phyloP scores from a whole-genome alignment of 106 monocot species.

The Dioscorea zingiberensis region DNA sequence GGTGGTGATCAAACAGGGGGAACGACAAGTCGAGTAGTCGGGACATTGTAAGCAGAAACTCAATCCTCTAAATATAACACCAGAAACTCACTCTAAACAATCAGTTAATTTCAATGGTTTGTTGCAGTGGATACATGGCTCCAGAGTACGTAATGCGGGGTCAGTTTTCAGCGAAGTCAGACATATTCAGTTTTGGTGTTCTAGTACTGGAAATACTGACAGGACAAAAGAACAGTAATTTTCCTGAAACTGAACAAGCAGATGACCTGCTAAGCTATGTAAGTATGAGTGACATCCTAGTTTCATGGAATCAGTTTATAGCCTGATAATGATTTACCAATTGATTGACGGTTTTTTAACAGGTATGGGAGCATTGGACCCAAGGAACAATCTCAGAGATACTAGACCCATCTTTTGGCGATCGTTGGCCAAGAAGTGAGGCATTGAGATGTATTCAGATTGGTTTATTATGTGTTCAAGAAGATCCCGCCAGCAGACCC shows the following conservation, averaged over 20 bases:
- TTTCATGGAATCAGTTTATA: background rate
- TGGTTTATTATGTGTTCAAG: slow-evolving; percentile 1
- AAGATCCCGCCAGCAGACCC: background rate
- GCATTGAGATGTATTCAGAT: slow-evolving; percentile 8
- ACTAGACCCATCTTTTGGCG: background rate
- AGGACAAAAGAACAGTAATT: slow-evolving; percentile 7
- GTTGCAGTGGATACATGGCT: slow-evolving; percentile 17
- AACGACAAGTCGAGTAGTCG: slow-evolving; percentile 1
- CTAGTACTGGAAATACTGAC: slow-evolving; percentile 12
- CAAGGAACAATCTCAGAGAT: background rate
- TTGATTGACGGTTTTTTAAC: background rate
- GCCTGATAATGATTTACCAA: background rate
- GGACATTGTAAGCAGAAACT: slow-evolving; percentile 7
- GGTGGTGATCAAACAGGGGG: background rate
- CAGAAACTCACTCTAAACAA: too few relatives aligned
- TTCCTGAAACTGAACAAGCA: background rate
- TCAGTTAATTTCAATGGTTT: too few relatives aligned
- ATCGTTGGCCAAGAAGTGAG: background rate
- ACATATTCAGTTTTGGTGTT: slow-evolving; percentile 11
- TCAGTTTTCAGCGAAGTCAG: slow-evolving; percentile 3
- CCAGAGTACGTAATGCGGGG: slow-evolving; percentile 14
- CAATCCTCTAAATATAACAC: too few relatives aligned
- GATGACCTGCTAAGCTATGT: slow-evolving; percentile 8
- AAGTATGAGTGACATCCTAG: background rate
- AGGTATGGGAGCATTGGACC: slow-evolving; percentile 3